A percentile compares a stretch with the other conserved stretches of the same genome.
These are phyloP conservation scores for Aspergillus ochraceus DNA, from an alignment of 2,329 filamentous ascomycete genomes.

Conservation along the genomic window DNA sequence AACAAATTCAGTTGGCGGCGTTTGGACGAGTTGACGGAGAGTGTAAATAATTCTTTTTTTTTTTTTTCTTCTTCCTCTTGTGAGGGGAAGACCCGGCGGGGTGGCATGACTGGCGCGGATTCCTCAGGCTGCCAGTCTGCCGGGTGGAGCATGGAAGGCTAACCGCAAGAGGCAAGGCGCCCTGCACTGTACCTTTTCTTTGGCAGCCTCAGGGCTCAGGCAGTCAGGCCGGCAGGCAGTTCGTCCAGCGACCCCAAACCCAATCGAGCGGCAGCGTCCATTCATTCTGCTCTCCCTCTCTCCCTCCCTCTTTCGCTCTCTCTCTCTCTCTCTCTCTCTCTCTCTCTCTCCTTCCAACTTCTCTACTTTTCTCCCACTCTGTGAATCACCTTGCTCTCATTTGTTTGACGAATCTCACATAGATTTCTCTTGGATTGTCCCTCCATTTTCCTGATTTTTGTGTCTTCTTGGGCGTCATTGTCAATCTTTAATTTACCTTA, in stretches of 20 bases:
- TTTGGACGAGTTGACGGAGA: neutral
- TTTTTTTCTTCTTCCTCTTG: constrained; percentile 8
- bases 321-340: constrained; percentile 6
- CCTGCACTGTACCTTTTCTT: neutral
- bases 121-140: neutral
- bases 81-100: neutral
- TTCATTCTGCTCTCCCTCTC: neutral
- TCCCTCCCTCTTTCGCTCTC: constrained; percentile 7
- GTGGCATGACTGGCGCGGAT: neutral
- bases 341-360: constrained; percentile 1
- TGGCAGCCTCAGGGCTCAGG: constrained; percentile 20
- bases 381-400: neutral
- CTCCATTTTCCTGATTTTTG: neutral
- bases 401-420: neutral
- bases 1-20: neutral
- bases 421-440: neutral
- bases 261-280: constrained; percentile 4
- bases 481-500: neutral
- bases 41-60: neutral
- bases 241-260: constrained; percentile 8
- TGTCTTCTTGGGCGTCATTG: neutral
- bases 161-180: neutral
- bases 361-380: neutral
- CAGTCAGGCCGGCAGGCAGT: constrained; percentile 1
- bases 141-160: neutral